Base-by-base conservation (phyloP, 176 grass and related monocot genomes). In the Musa itinerans region DNA sequence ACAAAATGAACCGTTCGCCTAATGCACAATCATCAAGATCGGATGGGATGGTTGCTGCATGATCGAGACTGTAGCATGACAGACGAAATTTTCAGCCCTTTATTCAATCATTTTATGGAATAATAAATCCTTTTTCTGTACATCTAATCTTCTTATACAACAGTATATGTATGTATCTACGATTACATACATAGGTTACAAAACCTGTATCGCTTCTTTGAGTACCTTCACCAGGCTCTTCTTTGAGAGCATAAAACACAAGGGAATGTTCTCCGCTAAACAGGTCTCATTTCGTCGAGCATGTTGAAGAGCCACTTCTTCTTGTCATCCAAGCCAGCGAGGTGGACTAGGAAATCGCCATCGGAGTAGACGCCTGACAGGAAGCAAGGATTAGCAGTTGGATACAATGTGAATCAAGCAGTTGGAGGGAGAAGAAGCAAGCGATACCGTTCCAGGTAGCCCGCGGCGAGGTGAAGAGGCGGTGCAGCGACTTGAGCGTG, bases 311-410 rank as follows among this genome's bases (percentile, higher is more conserved):
- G 65, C 90, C 90, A 97, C 66, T 76, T 80, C 62, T 25, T 56
- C 82, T 97, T 97, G 68, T 97, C 86, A 79, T 89, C 82, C 24
- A 97, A 13, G 49, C 94, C 94, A 58, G 94, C 94, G 22, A 97
- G 83, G 81, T 97, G 94, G 19, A 97, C 59, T 83, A 97, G 87
- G 66, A 93, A 97, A 65, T 93, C 94, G 71, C 94, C 94, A 78
- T 93, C 82, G 2, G 94, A 93, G 83, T 97, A 97, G 69, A 77
- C 86, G 17, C 94, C 94, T 97, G 72, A 81, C 53, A 74, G 49
- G 9, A 21, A 78, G 54, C 25, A 8, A 72, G n/a, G 82, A 11
- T 8, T 53, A 76, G 53, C 13, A 48, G 2, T 72, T 50, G 23
- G 9, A 79, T 22, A 74, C 59, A 16, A 20, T 53, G 34, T 43